Percentiles rank a stretch among this genome's conserved stretches.
These are phyloP conservation scores for Poa annua DNA, from an alignment of 176 grass and related monocot species.

Conservation along the genomic window DNA sequence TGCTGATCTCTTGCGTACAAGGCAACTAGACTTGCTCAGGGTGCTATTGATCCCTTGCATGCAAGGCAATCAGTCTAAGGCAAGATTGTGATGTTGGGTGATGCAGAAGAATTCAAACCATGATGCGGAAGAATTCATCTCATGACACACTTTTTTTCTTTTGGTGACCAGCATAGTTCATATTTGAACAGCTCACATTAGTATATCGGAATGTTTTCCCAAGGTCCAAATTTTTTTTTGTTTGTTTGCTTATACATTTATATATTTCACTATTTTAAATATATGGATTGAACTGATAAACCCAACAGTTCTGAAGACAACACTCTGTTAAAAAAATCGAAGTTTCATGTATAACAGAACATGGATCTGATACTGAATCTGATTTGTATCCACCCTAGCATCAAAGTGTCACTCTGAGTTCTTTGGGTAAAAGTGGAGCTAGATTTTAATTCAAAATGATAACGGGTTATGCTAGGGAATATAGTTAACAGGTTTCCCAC, in stretches of 20 bases:
- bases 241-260: neutral
- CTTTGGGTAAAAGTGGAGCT: neutral
- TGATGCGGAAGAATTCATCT: conserved; percentile 8
- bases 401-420: conserved; percentile 6
- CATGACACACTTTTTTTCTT: conserved; percentile 22
- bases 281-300: neutral
- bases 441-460: neutral
- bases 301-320: conserved; percentile 3
- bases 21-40: neutral
- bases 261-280: neutral
- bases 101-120: conserved; percentile 3
- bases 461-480: neutral
- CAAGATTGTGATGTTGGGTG: neutral
- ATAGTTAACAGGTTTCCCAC: neutral
- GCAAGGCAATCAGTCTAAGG: neutral
- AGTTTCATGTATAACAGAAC: neutral
- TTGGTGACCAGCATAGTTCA: conserved; percentile 3
- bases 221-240: neutral
- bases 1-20: neutral
- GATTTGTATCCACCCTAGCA: conserved; percentile 7
- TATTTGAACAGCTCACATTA: conserved; percentile 1
- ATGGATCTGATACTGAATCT: neutral
- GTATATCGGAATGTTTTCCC: neutral
- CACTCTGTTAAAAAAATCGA: neutral
- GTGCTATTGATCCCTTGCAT: conserved; percentile 1